Evolutionary conservation across 2,329 filamentous ascomycete genomes (phyloP).

Genomic region (Diaporthe citri): DNA sequence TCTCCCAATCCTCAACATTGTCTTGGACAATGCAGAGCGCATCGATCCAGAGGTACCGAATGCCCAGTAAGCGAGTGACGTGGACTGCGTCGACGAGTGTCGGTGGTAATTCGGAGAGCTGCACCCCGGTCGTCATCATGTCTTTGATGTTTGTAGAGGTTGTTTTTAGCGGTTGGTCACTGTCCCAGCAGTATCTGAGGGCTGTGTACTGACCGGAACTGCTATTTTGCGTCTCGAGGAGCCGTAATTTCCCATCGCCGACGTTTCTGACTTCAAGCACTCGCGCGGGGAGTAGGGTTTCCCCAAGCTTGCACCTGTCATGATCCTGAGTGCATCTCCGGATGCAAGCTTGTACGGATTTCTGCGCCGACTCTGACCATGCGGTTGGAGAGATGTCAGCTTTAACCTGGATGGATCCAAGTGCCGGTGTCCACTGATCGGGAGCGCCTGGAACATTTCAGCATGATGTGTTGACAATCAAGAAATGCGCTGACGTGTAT

Average conservation of each 20-base stretch:
- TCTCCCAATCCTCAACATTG: neutral
- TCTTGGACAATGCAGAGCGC: neutral
- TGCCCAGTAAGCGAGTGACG: neutral
- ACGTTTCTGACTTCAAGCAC: neutral
- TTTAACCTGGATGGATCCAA: neutral
- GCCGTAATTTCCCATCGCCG: neutral
- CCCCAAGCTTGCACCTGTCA: neutral
- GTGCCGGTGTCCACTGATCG: neutral
- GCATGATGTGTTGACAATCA: too few species aligned
- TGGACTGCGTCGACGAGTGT: neutral
- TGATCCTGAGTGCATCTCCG: neutral
- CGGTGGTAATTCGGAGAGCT: neutral
- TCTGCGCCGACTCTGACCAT: neutral
- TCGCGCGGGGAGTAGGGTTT: neutral
- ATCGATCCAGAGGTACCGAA: conserved; percentile 8
- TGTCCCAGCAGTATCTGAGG: conserved; percentile 14
- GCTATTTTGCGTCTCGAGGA: neutral
- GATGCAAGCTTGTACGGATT: neutral
- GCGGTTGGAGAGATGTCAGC: neutral
- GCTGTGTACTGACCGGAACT: neutral
- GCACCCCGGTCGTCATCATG: neutral
- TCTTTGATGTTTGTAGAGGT: neutral
- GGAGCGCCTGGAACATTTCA: neutral
- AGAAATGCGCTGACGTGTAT: too few species aligned
- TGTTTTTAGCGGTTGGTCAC: neutral